Evolutionary conservation across 2,329 filamentous ascomycete species (phyloP).

Genomic region (Teratosphaeria destructans): DNA sequence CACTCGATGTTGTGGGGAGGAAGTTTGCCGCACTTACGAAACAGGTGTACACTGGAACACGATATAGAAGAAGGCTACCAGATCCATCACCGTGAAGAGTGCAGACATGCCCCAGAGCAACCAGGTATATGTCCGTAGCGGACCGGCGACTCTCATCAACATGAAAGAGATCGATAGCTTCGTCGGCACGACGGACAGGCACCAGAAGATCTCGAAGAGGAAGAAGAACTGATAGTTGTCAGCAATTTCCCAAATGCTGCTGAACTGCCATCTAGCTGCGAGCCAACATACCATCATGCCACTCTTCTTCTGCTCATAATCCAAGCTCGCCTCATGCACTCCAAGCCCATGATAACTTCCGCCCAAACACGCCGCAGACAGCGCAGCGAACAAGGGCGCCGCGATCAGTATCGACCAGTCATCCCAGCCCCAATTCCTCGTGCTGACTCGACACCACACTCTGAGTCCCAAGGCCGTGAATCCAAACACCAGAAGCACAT

Average conservation of each 20-base stretch:
- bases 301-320: conserved; percentile 11
- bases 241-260: conserved; percentile 1
- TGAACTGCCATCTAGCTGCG: neutral
- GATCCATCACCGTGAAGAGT: conserved; percentile 22
- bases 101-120: conserved; percentile 21
- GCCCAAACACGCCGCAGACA: conserved; percentile 20
- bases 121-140: conserved; percentile 18
- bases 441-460: neutral
- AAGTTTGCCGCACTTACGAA: neutral
- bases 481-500: conserved; percentile 1
- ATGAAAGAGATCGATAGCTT: conserved; percentile 29
- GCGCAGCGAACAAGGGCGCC: conserved; percentile 18
- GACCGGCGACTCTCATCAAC: conserved; percentile 24
- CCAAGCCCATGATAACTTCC: conserved; percentile 25
- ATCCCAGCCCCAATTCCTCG: conserved; percentile 19
- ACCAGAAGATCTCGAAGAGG: conserved; percentile 29
- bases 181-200: conserved; percentile 26
- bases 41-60: conserved; percentile 28
- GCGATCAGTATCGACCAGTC: conserved; percentile 20
- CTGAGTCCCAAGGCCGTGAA: neutral
- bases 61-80: conserved; percentile 27
- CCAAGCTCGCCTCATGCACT: conserved; percentile 18
- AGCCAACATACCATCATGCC: conserved; percentile 6
- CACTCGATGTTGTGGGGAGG: neutral
- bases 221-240: conserved; percentile 25